These are phyloP conservation scores for Adansonia grandidieri DNA, from an alignment of 441 rosid genomes.

Conservation along the genomic window DNA sequence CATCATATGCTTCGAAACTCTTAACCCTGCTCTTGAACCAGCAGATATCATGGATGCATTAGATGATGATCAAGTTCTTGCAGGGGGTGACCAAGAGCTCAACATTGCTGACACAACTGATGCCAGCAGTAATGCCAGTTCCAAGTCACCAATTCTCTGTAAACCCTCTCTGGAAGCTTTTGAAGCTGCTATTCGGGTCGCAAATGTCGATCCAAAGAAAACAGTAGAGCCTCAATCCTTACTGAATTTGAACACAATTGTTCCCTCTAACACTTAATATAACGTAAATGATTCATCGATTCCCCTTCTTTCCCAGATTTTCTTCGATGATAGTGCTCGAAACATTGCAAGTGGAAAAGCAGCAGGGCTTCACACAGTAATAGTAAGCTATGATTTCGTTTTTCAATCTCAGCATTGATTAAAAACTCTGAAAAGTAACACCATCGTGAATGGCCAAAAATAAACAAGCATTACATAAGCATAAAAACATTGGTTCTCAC, in stretches of 20 bases:
- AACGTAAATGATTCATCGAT: background rate
- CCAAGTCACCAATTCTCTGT: slow-evolving; percentile 47
- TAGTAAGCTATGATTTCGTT: slow-evolving; percentile 46
- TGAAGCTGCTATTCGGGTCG: slow-evolving; percentile 59
- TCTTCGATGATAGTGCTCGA: slow-evolving; percentile 88
- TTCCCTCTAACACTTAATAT: background rate
- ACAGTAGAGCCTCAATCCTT: slow-evolving; percentile 40
- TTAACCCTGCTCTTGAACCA: slow-evolving; percentile 48
- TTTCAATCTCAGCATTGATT: background rate
- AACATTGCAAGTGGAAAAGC: slow-evolving; percentile 82
- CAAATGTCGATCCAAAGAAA: slow-evolving; percentile 55
- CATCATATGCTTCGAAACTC: slow-evolving; percentile 71
- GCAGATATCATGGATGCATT: slow-evolving; percentile 30
- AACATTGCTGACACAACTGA: slow-evolving; percentile 8
- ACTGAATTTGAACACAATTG: background rate
- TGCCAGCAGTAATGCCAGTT: slow-evolving; percentile 16
- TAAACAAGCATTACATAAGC: background rate
- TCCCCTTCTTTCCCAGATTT: slow-evolving; percentile 48
- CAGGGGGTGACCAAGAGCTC: slow-evolving; percentile 28
- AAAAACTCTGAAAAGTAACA: background rate
- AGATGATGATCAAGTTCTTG: slow-evolving; percentile 30
- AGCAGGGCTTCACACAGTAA: slow-evolving; percentile 73
- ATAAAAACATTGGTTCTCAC: background rate
- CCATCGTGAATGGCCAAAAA: background rate
- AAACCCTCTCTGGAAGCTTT: slow-evolving; percentile 64